A percentile compares a stretch with the other conserved stretches of the same genome.
These are phyloP conservation scores for Cystobasidium onofrii DNA, from an alignment of 768 basidiomycete species.

Conservation along the genomic window DNA sequence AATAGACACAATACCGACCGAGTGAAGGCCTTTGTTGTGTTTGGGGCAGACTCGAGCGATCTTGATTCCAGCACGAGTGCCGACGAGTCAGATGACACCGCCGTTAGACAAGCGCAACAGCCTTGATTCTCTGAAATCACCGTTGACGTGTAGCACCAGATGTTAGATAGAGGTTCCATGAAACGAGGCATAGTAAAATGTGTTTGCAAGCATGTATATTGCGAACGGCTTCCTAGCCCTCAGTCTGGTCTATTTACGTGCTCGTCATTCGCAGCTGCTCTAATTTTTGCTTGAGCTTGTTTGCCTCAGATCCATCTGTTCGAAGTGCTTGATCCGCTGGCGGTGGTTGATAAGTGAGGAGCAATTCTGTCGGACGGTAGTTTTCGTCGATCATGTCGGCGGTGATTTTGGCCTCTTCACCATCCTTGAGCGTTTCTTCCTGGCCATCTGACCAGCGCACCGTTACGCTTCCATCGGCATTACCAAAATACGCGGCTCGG, in stretches of 20 bases:
- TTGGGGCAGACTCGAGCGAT: constrained; percentile 30
- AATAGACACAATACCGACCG: background rate
- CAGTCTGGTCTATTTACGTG: background rate
- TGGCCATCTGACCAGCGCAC: constrained; percentile 15
- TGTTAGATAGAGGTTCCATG: background rate
- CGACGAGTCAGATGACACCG: background rate
- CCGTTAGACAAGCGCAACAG: background rate
- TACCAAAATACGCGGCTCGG: constrained; percentile 78
- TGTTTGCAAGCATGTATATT: too few relatives aligned
- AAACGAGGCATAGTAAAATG: too few relatives aligned
- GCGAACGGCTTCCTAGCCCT: too few relatives aligned
- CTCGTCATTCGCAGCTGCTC: background rate
- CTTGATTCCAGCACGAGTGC: constrained; percentile 25
- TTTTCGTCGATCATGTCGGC: constrained; percentile 10
- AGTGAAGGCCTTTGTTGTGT: constrained; percentile 29
- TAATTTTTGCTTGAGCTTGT: background rate
- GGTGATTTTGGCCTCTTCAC: constrained; percentile 1
- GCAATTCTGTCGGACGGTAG: background rate
- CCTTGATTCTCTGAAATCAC: background rate
- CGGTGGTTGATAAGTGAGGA: background rate
- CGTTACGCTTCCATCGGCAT: constrained; percentile 17
- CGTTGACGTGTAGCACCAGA: background rate
- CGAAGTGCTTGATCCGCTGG: background rate
- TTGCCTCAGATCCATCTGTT: background rate
- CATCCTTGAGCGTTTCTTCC: constrained; percentile 9